Base-by-base conservation (phyloP, 805 yeast species). In the Metschnikowia drakensbergensis region DNA sequence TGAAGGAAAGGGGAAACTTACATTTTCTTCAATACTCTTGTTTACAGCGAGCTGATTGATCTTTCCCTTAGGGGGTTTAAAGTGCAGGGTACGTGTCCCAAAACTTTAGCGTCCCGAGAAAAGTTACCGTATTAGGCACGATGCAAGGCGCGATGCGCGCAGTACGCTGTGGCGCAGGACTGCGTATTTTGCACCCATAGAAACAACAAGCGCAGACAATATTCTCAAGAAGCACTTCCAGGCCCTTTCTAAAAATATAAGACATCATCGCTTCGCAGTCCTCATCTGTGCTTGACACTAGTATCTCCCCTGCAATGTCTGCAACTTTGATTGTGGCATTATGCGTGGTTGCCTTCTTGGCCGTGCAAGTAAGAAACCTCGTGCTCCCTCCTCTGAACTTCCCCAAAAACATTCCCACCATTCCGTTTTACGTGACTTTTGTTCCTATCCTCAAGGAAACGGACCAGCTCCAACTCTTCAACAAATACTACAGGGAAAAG, bases 381-480 rank as follows among this genome's bases (percentile, higher is more conserved):
- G 54, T 68, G 1, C 25, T 74, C 5, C 84, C 84, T 4, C 84
- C 84, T 3, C 58, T 60, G 34, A 70, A 71, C 50, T 79, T 79
- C 54, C 84, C 84, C 0, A 63, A 50, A 38, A 76, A 71, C 42
- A 79, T 81, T 27, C 85, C 86, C 4, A 80, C 84, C 0, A 70
- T 81, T n/a, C 85, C 86, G 2, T 79, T 81, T 54, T 81, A 78
- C 56, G 83, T 79, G 3, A 68, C 79, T 0, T 78, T 81, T 52
- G 55, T 81, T 25, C 75, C 82, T 0, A 53, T 71, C 0, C 61
- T 71, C 30, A 68, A 75, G 1, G 57, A 61, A 3, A 57, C 75
- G 54, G 85, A 80, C 54, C 85, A 81, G 55, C 57, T 65, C 29
- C 69, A 77, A 26, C 66, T 81, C 6, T 81, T 67, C 59, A 60